Base-by-base conservation (phyloP, 2,329 filamentous ascomycete genomes). In the Nemania diffusa region DNA sequence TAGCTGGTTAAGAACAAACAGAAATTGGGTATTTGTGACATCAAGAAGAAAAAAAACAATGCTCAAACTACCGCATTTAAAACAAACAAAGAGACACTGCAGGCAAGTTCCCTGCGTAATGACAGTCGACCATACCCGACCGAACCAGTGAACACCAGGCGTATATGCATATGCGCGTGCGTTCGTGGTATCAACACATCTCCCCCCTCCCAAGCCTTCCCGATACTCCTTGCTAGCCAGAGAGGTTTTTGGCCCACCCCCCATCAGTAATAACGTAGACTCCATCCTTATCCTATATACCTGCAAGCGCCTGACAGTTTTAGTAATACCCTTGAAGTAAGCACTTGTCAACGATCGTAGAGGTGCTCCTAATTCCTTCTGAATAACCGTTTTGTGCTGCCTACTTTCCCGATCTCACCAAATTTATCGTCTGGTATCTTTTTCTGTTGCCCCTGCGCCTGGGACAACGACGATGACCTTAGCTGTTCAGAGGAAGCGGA, bases 371-470 rank as follows among this genome's bases (percentile, higher is more conserved):
- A 75, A 48, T 73, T 77, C 78, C 84, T 84, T 74, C 88, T 84
- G 74, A 92, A 92, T 57, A 94, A 77, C 72, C 92, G 85, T 81
- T 91, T 91, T 17, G 92, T 94, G 7, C 86, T 87, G 1, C 92
- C 91, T 5, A 90, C 88, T 76, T 87, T 92, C 51, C 91, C 90
- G 71, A 94, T 79, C 70, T 93, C 90, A 22, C 89, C 90, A 78
- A 93, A 92, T 52, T 84, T 80, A 72, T 75, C 76, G 29, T 80
- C 76, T 67, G 73, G 59, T 42, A 67, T 69, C 65, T 76, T 69
- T 68, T 71, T 64, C 44, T 68, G 67, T 62, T 75, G 63, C 11
- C 48, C 61, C 24, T 65, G 55, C 22, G 46, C 27, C 32, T 62
- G 63, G 5, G 63, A 67, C 2, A 61, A 48, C 11, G 42, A 55